A percentile compares a stretch with the other conserved stretches of the same genome.
Evolutionary conservation across 768 basidiomycete species (phyloP).

Genomic region (Pleurotus platypus): DNA sequence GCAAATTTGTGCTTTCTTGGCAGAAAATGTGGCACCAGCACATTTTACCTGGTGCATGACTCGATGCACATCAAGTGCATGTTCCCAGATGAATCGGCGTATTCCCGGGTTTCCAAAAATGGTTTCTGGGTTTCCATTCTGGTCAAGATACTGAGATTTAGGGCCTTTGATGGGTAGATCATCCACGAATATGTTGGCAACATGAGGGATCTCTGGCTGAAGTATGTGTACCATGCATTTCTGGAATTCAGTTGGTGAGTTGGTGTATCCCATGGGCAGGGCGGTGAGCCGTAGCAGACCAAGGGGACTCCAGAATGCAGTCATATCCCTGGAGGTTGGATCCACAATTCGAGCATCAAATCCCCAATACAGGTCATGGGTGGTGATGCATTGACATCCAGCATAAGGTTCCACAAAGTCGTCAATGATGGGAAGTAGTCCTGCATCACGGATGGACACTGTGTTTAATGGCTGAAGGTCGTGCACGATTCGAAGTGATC

Average conservation of each 20-base stretch:
- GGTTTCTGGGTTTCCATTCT: slow-evolving; percentile 14
- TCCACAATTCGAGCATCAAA: slow-evolving; percentile 26
- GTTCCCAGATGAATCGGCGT: slow-evolving; percentile 31
- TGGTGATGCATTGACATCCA: slow-evolving; percentile 18
- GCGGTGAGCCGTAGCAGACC: slow-evolving; percentile 14
- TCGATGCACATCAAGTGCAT: slow-evolving; percentile 22
- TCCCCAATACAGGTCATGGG: slow-evolving; percentile 26
- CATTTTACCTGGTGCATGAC: slow-evolving; percentile 23
- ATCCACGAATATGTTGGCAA: slow-evolving; percentile 24
- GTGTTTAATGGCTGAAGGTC: slow-evolving; percentile 18
- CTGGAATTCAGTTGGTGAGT: slow-evolving; percentile 18
- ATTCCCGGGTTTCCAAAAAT: slow-evolving; percentile 16
- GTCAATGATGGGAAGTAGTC: slow-evolving; percentile 18
- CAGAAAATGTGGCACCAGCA: slow-evolving; percentile 24
- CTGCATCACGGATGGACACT: background rate
- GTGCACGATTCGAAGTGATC: slow-evolving; percentile 20
- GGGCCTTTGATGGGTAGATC: slow-evolving; percentile 26
- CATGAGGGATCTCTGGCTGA: slow-evolving; percentile 20
- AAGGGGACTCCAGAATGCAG: slow-evolving; percentile 21
- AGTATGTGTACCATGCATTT: slow-evolving; percentile 22
- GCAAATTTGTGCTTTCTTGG: slow-evolving; percentile 24
- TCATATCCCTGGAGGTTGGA: slow-evolving; percentile 23
- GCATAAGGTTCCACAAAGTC: slow-evolving; percentile 22
- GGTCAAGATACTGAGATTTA: slow-evolving; percentile 13
- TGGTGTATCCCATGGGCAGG: slow-evolving; percentile 18